Conservation (phyloP, 768 basidiomycete genomes). For the Cystobasidium ongulense region DNA sequence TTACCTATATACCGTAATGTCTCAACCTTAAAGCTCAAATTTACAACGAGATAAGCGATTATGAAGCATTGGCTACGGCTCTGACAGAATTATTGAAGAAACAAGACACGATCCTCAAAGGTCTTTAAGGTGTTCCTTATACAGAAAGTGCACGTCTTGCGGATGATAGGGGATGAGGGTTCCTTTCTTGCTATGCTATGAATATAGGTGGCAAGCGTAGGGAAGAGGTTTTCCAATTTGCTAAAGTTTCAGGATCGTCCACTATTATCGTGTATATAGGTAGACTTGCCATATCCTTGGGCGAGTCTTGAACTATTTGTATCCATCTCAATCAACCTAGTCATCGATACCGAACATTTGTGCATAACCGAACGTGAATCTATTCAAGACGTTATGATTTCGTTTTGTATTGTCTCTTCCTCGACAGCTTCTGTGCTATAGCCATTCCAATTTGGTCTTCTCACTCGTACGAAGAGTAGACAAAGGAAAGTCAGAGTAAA, state of each 20-base stretch:
- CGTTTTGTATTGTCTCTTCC: neutral
- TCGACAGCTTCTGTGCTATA: neutral
- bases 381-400: neutral
- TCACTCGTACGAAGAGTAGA: neutral
- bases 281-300: too few species aligned
- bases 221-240: too few species aligned
- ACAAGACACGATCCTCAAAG: neutral
- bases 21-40: slow-evolving; percentile 36
- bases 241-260: too few species aligned
- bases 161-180: too few species aligned
- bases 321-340: too few species aligned
- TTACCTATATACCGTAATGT: neutral
- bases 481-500: neutral
- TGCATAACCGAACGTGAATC: neutral
- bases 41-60: slow-evolving; percentile 37
- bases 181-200: too few species aligned
- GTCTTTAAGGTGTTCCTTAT: too few species aligned
- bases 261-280: too few species aligned
- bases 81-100: slow-evolving; percentile 13
- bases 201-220: too few species aligned
- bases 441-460: slow-evolving; percentile 26
- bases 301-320: too few species aligned
- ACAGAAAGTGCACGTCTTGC: too few species aligned
- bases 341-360: neutral
- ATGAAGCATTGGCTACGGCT: neutral